Conservation (phyloP, 1,139 yeast species). For the Pichia terricola region DNA sequence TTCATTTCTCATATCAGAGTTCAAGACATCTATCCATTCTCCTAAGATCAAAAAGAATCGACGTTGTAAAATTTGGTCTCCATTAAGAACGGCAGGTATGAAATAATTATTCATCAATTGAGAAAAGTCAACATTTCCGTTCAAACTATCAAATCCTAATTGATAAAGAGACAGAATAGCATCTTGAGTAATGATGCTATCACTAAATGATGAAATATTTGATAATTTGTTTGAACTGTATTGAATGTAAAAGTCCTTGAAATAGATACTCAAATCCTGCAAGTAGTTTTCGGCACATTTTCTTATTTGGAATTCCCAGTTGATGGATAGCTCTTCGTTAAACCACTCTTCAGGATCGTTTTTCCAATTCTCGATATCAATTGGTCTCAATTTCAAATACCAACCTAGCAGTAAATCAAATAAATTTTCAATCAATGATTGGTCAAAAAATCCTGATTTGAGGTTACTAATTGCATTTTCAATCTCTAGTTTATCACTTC, state of each 20-base stretch:
- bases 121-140: slow-evolving; percentile 43
- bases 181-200: slow-evolving; percentile 44
- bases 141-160: slow-evolving; percentile 58
- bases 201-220: slow-evolving; percentile 10
- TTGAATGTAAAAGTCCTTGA: slow-evolving; percentile 51
- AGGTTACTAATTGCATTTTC: slow-evolving; percentile 45
- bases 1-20: slow-evolving; percentile 45
- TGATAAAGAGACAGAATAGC: slow-evolving; percentile 77
- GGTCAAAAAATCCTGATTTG: slow-evolving; percentile 47
- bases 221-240: slow-evolving; percentile 52
- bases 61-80: slow-evolving; percentile 53
- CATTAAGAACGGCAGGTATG: slow-evolving; percentile 54
- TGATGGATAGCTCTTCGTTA: slow-evolving; percentile 63
- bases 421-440: slow-evolving; percentile 43
- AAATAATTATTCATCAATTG: slow-evolving; percentile 35
- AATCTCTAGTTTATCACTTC: slow-evolving; percentile 54
- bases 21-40: slow-evolving; percentile 72
- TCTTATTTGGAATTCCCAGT: slow-evolving; percentile 78
- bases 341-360: slow-evolving; percentile 91
- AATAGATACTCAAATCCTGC: slow-evolving; percentile 60
- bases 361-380: slow-evolving; percentile 74
- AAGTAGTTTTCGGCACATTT: slow-evolving; percentile 85
- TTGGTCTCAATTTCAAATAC: slow-evolving; percentile 64
- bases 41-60: slow-evolving; percentile 66
- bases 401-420: slow-evolving; percentile 60